Evolutionary conservation across 106 monocot species (phyloP), one percentile per base, ranked within the genome.

Genomic region (Triglochin maritima): DNA sequence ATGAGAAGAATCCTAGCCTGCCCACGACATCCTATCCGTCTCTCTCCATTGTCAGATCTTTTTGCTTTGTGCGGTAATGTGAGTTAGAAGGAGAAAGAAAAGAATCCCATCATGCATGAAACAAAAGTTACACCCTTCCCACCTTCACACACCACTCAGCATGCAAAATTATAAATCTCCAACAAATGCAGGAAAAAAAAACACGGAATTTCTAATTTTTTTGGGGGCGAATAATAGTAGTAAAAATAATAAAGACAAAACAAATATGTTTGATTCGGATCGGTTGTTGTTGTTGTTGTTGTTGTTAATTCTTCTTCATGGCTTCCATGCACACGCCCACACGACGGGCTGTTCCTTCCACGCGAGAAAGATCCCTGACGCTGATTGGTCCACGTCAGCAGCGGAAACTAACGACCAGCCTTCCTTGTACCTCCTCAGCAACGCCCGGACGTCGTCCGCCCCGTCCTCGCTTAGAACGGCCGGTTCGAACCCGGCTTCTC

Each of bases 281-380:
- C 29, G 29, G 29, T 29, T 29, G 29, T 29, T 29, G 29, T 29
- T 29, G 29, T 29, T 29, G 29, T 29, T 29, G 29, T 29, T 29
- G 29, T 29, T 29, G 29, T 29, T 29, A 29, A 4, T 41, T 5
- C 15, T 4, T 8, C n/a, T 7, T 69, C 44, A 46, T 5, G 75
- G 69, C 72, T 68, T 81, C 90, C 90, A 90, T 45, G 90, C 86
- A 46, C 78, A 86, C 5, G 83, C 79, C 90, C 90, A 90, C 51
- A 90, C 90, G 63, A 90, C 72, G 6, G 86, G 74, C 72, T 86
- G 77, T 53, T 84, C 86, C 77, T 81, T 90, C 90, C 90, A 90
- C 3, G 76, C 63, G 44, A 90, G 75, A 46, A 83, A 84, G 6
- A 86, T 62, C 46, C 90, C 90, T 46, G 78, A 68, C 42, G 65